A percentile compares a stretch with the other conserved stretches of the same genome.
Evolutionary conservation across 805 yeast species (phyloP).

Genomic region (Ogataea paradorogensis): DNA sequence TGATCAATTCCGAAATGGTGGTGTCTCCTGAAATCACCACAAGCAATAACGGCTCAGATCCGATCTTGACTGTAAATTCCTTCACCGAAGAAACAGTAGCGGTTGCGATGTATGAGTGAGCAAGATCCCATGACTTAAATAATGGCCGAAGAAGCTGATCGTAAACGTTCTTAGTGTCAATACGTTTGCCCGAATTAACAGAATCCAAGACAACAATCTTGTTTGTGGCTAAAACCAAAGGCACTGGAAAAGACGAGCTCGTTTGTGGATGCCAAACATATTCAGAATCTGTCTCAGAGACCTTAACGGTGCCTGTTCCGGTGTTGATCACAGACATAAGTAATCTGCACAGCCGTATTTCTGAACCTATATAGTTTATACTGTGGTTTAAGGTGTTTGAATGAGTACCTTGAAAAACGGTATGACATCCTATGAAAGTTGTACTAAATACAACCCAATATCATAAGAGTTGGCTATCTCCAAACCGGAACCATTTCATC

Average conservation of each 20-base stretch:
- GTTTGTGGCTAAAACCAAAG: not conserved
- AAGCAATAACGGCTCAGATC: constrained; percentile 40
- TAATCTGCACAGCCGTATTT: not conserved
- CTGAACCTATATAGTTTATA: too few relatives aligned
- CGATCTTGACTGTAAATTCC: constrained; percentile 33
- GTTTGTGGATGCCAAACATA: constrained; percentile 1
- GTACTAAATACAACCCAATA: too few relatives aligned
- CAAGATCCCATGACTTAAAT: constrained; percentile 38
- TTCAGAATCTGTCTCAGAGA: constrained; percentile 5
- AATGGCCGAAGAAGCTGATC: constrained; percentile 44
- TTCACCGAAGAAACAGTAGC: constrained; percentile 36
- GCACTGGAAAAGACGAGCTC: not conserved
- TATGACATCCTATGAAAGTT: too few relatives aligned
- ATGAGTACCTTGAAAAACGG: not conserved
- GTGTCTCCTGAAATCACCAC: constrained; percentile 84
- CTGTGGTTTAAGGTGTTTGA: too few relatives aligned
- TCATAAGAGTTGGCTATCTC: too few relatives aligned
- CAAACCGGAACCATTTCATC: too few relatives aligned
- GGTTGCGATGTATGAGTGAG: constrained; percentile 41
- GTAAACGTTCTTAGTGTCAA: constrained; percentile 38
- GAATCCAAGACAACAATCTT: constrained; percentile 43
- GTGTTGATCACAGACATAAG: constrained; percentile 3
- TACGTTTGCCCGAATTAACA: constrained; percentile 46
- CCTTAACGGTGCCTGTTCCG: constrained; percentile 3
- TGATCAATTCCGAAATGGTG: constrained; percentile 72